Evolutionary conservation across 495 filamentous ascomycete genomes (phyloP), one percentile per base, ranked within the genome.

Genomic region (Clohesyomyces aquaticus): DNA sequence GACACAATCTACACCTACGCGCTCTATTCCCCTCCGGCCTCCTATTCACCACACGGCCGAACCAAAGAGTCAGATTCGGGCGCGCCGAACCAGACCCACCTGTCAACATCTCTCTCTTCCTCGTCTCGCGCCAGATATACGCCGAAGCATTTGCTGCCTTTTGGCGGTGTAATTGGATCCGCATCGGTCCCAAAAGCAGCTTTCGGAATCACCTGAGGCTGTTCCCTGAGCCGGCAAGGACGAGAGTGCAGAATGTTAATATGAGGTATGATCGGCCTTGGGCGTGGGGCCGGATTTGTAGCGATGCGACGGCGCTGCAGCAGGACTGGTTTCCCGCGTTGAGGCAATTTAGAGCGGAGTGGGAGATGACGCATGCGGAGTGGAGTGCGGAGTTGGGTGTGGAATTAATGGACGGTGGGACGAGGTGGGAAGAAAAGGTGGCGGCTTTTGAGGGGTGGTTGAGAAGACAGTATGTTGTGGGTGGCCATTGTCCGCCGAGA

Each of bases 61-160:
- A n/a, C n/a, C n/a, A n/a, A n/a, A n/a, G n/a, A n/a, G n/a, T n/a
- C n/a, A n/a, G n/a, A n/a, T n/a, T n/a, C n/a, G n/a, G n/a, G n/a
- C n/a, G n/a, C n/a, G n/a, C n/a, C n/a, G n/a, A n/a, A n/a, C n/a
- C n/a, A n/a, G n/a, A n/a, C n/a, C n/a, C n/a, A n/a, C n/a, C n/a
- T n/a, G n/a, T n/a, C 10, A 9, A n/a, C 38, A 23, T 48, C 1
- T n/a, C 8, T 3, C 23, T 66, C 11, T 60, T 59, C 49, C 42
- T 66, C 12, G 25, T 23, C 55, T 59, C 55, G n/a, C 50, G 41
- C n/a, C 55, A 55, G 25, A 55, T 66, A 12, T 55, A 66, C 55
- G 2, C 9, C 9, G 63, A 66, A 56, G 55, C 63, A 3, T 16
- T 59, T 3, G 16, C 23, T 8, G 38, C 54, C 22, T 66, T 66